A percentile compares a stretch with the other conserved stretches of the same genome.
Conservation (phyloP, 2,329 filamentous ascomycete species). For the Cytospora paraplurivora region DNA sequence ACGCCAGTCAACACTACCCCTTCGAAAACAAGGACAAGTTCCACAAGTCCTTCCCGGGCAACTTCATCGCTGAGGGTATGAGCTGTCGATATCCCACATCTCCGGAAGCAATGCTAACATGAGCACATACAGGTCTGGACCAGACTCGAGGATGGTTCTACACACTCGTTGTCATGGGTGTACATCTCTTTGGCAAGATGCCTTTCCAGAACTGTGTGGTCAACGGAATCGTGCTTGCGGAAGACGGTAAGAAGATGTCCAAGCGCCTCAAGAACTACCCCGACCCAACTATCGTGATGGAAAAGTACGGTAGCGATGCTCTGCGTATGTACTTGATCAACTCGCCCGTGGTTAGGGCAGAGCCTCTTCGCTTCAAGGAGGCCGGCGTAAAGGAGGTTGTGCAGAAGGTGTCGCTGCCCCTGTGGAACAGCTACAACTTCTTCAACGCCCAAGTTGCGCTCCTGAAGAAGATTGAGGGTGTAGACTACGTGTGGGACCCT, state of each 20-base stretch:
- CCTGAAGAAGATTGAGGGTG: slow-evolving; percentile 79
- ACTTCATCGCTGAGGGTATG: slow-evolving; percentile 79
- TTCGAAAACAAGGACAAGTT: slow-evolving; percentile 87
- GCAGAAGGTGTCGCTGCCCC: slow-evolving; percentile 82
- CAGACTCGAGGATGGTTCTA: slow-evolving; percentile 98
- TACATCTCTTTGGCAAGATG: slow-evolving; percentile 79
- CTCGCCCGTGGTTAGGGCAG: slow-evolving; percentile 89
- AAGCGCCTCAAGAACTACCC: slow-evolving; percentile 97
- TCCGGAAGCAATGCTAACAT: not conserved
- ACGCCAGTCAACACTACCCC: slow-evolving; percentile 86
- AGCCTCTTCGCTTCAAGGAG: slow-evolving; percentile 90
- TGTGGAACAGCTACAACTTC: slow-evolving; percentile 98
- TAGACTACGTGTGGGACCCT: slow-evolving; percentile 79
- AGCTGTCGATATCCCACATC: slow-evolving; percentile 45
- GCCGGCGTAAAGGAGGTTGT: slow-evolving; percentile 92
- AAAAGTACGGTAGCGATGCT: slow-evolving; percentile 88
- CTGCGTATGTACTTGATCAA: slow-evolving; percentile 96
- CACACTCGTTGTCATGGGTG: slow-evolving; percentile 84
- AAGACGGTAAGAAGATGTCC: slow-evolving; percentile 98
- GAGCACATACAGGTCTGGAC: slow-evolving; percentile 56
- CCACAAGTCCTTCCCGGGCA: slow-evolving; percentile 79
- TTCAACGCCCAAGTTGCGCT: slow-evolving; percentile 86
- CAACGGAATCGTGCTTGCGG: slow-evolving; percentile 89
- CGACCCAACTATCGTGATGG: slow-evolving; percentile 79
- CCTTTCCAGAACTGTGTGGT: slow-evolving; percentile 97